Evolutionary conservation across 441 rosid genomes (phyloP), one percentile per base, ranked within the genome.

Genomic region (Pelargonium fulgidum): DNA sequence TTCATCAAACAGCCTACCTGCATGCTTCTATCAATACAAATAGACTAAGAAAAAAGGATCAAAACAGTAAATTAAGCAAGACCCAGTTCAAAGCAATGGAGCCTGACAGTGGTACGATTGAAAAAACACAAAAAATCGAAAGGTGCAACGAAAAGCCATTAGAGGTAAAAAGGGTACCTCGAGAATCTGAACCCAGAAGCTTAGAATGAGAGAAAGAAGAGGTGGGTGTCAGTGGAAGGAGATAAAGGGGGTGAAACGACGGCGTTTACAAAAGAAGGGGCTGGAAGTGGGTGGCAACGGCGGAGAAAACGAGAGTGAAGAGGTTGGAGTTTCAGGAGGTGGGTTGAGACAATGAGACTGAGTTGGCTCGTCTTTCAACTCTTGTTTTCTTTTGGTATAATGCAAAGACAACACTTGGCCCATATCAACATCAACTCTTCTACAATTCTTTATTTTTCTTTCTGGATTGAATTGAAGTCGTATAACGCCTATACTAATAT

Each of bases 271-370:
- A 11, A 12, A 19, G 14, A 12, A 19, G 16, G 59, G 13, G 39
- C 24, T 54, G 61, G 61, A 54, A 22, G 24, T 8, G 64, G 41
- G 56, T 14, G 58, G 8, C 66, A 54, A 54, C 4, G 82, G 80
- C 85, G 84, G 84, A 82, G 50, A 81, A 68, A 71, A 54, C 86
- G 73, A 82, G 85, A 68, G 62, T 11, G 24, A 0, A 13, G 74
- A 54, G 64, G 78, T 69, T 81, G 83, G 75, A 78, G 79, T 72
- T 65, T 71, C 85, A 75, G 84, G 10, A 69, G 7, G 20, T 29
- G 36, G 36, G 36, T 29, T 29, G 36, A 3, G 4, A 29, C 36
- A 29, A 29, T 29, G 36, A 29, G 36, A 29, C 36, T 29, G 24
- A 22, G 24, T 22, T 22, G 24, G 24, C 24, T 22, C 24, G 1